A percentile compares a stretch with the other conserved stretches of the same genome.
These are phyloP conservation scores for Oligophagozyma castellii DNA, from an alignment of 1,139 yeast genomes.

Conservation along the genomic window DNA sequence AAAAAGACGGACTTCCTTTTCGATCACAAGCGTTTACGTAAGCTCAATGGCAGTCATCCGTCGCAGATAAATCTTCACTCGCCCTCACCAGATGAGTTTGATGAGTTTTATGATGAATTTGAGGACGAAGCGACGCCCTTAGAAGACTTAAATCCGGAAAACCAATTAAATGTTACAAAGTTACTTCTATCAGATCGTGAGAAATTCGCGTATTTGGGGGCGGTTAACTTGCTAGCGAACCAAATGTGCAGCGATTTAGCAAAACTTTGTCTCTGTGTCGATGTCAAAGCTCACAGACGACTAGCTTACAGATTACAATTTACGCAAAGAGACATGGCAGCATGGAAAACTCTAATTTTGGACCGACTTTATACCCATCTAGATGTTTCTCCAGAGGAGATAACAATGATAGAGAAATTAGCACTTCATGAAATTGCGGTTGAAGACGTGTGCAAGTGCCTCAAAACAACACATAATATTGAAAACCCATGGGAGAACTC, in stretches of 20 bases:
- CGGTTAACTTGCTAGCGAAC: constrained; percentile 59
- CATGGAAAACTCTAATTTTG: constrained; percentile 73
- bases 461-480: constrained; percentile 32
- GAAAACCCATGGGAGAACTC: constrained; percentile 30
- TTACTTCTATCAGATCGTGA: constrained; percentile 72
- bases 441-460: constrained; percentile 50
- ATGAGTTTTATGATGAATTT: constrained; percentile 24
- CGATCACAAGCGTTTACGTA: constrained; percentile 21
- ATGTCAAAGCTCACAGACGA: constrained; percentile 29
- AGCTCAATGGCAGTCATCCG: constrained; percentile 9
- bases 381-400: constrained; percentile 59
- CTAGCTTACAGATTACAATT: constrained; percentile 47
- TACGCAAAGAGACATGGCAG: constrained; percentile 70
- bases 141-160: constrained; percentile 34
- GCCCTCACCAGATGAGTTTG: constrained; percentile 16
- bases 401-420: constrained; percentile 74
- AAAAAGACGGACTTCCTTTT: constrained; percentile 76
- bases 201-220: constrained; percentile 83
- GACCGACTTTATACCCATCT: constrained; percentile 69
- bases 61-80: constrained; percentile 5
- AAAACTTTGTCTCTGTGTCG: constrained; percentile 38
- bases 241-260: constrained; percentile 77
- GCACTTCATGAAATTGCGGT: constrained; percentile 75
- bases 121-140: constrained; percentile 30
- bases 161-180: constrained; percentile 69